Evolutionary conservation across 768 basidiomycete species (phyloP).

Genomic region (Rhodocollybia butyracea): DNA sequence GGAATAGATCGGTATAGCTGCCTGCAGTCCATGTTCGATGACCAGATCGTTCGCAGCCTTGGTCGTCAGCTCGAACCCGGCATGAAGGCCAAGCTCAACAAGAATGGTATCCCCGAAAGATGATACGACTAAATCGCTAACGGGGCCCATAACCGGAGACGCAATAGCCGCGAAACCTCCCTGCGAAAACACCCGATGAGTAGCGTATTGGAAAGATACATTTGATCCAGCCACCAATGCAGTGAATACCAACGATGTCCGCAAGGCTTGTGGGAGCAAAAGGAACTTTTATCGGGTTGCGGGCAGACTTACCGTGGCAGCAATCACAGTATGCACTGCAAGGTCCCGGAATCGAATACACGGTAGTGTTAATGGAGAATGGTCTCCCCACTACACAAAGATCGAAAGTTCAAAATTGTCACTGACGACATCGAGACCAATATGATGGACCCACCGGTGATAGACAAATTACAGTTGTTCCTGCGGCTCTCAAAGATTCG

Average conservation of each 20-base stretch:
- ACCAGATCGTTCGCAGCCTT: slow-evolving; percentile 52
- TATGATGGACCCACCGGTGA: slow-evolving; percentile 44
- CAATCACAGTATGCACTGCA: slow-evolving; percentile 57
- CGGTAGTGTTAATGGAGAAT: slow-evolving; percentile 57
- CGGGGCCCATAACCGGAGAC: slow-evolving; percentile 49
- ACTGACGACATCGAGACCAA: not conserved
- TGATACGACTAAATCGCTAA: slow-evolving; percentile 48
- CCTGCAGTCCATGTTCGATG: slow-evolving; percentile 44
- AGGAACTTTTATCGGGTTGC: slow-evolving; percentile 1
- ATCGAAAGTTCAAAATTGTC: slow-evolving; percentile 1
- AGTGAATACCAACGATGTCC: too few species aligned
- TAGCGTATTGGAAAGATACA: not conserved
- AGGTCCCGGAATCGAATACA: slow-evolving; percentile 64
- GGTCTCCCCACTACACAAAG: slow-evolving; percentile 54
- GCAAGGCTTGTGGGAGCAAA: not conserved
- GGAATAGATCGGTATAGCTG: slow-evolving; percentile 49
- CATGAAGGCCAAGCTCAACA: slow-evolving; percentile 52
- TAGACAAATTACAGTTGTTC: slow-evolving; percentile 56
- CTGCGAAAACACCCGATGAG: slow-evolving; percentile 18
- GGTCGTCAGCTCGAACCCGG: slow-evolving; percentile 48
- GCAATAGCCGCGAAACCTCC: slow-evolving; percentile 43
- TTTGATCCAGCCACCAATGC: not conserved
- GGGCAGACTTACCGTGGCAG: slow-evolving; percentile 44
- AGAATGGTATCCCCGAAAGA: slow-evolving; percentile 55
- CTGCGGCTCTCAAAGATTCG: slow-evolving; percentile 57